phyloP scores from a whole-genome alignment of 1,284 basidiomycete genomes.

The Rhodotorula glutinis region DNA sequence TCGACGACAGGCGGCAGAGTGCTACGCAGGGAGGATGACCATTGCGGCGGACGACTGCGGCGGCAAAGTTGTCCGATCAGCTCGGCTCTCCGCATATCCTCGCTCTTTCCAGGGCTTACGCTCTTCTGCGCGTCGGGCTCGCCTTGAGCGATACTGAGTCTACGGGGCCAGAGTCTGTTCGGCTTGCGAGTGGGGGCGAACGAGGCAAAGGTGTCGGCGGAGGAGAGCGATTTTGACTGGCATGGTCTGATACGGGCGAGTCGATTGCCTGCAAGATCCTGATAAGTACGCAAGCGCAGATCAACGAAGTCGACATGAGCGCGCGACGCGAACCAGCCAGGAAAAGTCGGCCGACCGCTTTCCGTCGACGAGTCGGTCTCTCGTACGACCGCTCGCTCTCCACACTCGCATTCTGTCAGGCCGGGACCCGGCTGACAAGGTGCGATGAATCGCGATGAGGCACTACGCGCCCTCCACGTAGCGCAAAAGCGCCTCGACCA shows the following conservation, averaged over 20 bases:
- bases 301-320: conserved; percentile 4
- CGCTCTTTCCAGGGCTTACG: no score
- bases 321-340: no score
- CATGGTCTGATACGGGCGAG: neutral
- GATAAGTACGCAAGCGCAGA: conserved; percentile 1
- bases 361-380: no score
- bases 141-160: neutral
- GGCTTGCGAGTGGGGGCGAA: no score
- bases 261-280: neutral
- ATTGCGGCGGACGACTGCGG: neutral
- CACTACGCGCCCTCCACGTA: conserved; percentile 25
- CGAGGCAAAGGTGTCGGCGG: neutral
- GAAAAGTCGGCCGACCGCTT: no score
- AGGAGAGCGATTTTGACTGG: no score
- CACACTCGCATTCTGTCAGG: no score
- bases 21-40: neutral
- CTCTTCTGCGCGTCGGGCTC: neutral
- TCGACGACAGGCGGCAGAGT: no score
- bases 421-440: neutral
- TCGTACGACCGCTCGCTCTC: neutral
- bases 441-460: conserved; percentile 25
- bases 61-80: no score
- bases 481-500: conserved; percentile 22
- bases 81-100: neutral
- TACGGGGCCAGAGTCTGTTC: no score